A percentile compares a stretch with the other conserved stretches of the same genome.
Evolutionary conservation across 371 early-diverging fungal genomes (phyloP).

Genomic region (Lichtheimia ramosa): DNA sequence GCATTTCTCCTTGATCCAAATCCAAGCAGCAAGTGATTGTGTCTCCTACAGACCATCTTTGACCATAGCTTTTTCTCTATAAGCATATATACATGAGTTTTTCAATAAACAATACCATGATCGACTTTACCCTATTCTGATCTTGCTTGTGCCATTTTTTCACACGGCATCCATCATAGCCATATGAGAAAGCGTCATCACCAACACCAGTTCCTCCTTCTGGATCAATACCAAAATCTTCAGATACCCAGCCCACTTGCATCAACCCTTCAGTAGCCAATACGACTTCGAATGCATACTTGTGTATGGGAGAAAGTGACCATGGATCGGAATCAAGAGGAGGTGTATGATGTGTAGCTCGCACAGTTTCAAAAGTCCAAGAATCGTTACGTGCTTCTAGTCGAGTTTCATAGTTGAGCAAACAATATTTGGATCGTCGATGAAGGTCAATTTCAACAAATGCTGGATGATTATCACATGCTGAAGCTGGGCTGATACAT

Average conservation of each 20-base stretch:
- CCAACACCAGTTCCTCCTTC: conserved; percentile 77
- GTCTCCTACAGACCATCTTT: conserved; percentile 62
- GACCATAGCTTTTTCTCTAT: conserved; percentile 60
- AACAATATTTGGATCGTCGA: conserved; percentile 31
- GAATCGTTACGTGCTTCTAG: conserved; percentile 44
- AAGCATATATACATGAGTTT: background rate
- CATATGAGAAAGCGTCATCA: conserved; percentile 68
- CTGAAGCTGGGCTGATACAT: conserved; percentile 4
- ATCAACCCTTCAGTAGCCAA: conserved; percentile 62
- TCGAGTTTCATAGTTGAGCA: conserved; percentile 31
- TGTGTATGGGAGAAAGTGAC: conserved; percentile 17
- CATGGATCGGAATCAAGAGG: background rate
- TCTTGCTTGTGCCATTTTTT: conserved; percentile 71
- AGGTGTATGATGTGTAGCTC: conserved; percentile 39
- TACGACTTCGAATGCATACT: conserved; percentile 62
- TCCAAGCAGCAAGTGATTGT: conserved; percentile 65
- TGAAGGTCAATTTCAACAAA: conserved; percentile 37
- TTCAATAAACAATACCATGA: background rate
- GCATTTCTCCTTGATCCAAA: conserved; percentile 53
- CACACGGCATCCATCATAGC: conserved; percentile 66
- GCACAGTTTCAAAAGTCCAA: conserved; percentile 78
- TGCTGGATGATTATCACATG: conserved; percentile 6
- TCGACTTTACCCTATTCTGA: conserved; percentile 7
- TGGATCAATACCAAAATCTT: conserved; percentile 54
- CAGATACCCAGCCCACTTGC: conserved; percentile 74